Conservation (phyloP, 2,329 filamentous ascomycete genomes). For the Aspergillus sojae region DNA sequence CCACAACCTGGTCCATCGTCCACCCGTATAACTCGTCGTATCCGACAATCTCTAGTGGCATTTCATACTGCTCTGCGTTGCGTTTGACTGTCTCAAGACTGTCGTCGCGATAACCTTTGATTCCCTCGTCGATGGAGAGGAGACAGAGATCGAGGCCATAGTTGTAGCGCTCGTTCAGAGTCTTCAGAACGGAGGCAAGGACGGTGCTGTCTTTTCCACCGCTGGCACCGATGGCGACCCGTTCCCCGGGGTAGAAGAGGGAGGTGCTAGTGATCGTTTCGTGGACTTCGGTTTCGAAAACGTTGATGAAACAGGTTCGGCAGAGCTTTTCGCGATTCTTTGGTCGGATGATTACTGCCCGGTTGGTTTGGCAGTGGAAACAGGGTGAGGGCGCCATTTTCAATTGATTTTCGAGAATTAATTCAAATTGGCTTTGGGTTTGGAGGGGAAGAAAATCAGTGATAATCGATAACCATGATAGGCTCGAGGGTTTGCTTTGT, state of each 20-base stretch:
- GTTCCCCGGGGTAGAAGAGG: constrained; percentile 83
- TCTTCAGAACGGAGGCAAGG: constrained; percentile 90
- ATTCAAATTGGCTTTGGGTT: constrained; percentile 1
- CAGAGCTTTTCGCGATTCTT: constrained; percentile 96
- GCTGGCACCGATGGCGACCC: constrained; percentile 90
- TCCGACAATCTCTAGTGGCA: constrained; percentile 88
- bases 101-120: constrained; percentile 95
- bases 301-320: constrained; percentile 78
- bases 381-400: constrained; percentile 78
- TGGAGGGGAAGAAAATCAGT: constrained; percentile 16
- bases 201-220: constrained; percentile 98
- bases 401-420: neutral
- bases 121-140: constrained; percentile 93
- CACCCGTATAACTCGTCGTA: constrained; percentile 95
- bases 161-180: constrained; percentile 83
- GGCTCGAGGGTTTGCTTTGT: constrained; percentile 13
- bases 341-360: constrained; percentile 87
- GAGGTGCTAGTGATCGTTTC: constrained; percentile 81
- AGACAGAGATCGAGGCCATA: constrained; percentile 86
- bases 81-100: constrained; percentile 94
- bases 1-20: constrained; percentile 99
- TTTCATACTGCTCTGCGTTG: constrained; percentile 86
- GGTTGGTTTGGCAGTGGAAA: constrained; percentile 71
- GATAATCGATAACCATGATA: constrained; percentile 20
- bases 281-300: constrained; percentile 93